Base-by-base conservation (phyloP, 2,329 filamentous ascomycete genomes). In the Dactylellina drechsleri region DNA sequence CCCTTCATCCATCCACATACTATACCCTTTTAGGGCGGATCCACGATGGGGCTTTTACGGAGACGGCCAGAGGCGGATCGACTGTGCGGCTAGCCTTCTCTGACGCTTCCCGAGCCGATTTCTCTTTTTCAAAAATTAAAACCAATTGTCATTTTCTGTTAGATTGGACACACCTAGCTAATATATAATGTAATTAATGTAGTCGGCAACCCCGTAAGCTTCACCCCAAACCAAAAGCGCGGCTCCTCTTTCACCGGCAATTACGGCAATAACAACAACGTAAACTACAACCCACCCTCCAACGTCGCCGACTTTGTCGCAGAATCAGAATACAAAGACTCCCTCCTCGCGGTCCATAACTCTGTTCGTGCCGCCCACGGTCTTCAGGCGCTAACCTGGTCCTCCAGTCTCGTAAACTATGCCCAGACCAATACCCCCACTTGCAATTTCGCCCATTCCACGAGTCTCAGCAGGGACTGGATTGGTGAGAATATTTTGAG, bases 401-500 rank as follows among this genome's bases (percentile, higher is more conserved):
- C 57, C 12, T 20, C 57, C n/a, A 40, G 26, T 43, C 26, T 70
- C 15, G 66, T 70, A 23, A 61, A 70, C 15, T 70, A 70, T 23
- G 66, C 57, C 12, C 57, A 70, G 15, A 8, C 40, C 1, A 70
- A 70, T n/a, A 70, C 66, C 7, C 66, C 66, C 1, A 49, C 36
- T 0, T 70, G 66, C 12, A 40, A 41, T n/a, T 70, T 62, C 12
- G 50, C 26, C 6, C 66, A 70, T 36, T 62, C 57, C 20, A 47
- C 41, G 5, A 62, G 16, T 26, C 41, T 70, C 0, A 43, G 36
- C 10, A 15, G 49, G n/a, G 66, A 70, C 16, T 31, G 50, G 16
- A 40, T 70, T 8, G 66, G 66, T 41, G 66, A 70, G 31, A 70
- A 70, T 16, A 70, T 70, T 7, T 23, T 62, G 0, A 36, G 31